These are phyloP conservation scores for Pseudoneurospora amorphoporcata DNA, from an alignment of 495 filamentous ascomycete genomes.

Conservation along the genomic window DNA sequence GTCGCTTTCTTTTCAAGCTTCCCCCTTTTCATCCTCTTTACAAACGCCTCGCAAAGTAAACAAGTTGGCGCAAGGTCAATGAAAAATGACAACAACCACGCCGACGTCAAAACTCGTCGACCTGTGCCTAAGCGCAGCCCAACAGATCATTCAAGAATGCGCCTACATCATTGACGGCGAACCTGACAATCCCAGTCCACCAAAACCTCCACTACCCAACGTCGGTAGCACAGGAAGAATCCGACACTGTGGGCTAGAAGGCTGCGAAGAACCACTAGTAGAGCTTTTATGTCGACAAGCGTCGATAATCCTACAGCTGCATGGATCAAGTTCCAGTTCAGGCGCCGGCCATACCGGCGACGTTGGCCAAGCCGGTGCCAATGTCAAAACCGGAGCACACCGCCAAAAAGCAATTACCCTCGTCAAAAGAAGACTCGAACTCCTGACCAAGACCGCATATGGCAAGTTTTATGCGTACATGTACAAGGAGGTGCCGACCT, in stretches of 20 bases:
- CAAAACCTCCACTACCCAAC: neutral
- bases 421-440: slow-evolving; percentile 30
- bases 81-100: neutral
- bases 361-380: neutral
- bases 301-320: slow-evolving; percentile 11
- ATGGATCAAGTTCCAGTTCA: neutral
- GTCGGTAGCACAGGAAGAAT: neutral
- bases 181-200: neutral
- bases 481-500: slow-evolving; percentile 61
- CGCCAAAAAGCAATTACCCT: neutral
- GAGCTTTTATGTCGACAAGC: slow-evolving; percentile 30
- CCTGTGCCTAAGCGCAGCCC: slow-evolving; percentile 10
- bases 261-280: slow-evolving; percentile 26
- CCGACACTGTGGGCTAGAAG: slow-evolving; percentile 7
- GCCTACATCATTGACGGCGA: slow-evolving; percentile 2
- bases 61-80: neutral
- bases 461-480: slow-evolving; percentile 63
- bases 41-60: neutral
- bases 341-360: neutral
- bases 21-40: neutral
- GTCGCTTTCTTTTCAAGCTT: neutral
- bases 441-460: slow-evolving; percentile 34
- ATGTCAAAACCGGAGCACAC: neutral
- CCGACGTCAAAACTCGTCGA: neutral
- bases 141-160: slow-evolving; percentile 22